Conservation (phyloP, 371 early-diverging fungal species). For the Mucor plumbeus region DNA sequence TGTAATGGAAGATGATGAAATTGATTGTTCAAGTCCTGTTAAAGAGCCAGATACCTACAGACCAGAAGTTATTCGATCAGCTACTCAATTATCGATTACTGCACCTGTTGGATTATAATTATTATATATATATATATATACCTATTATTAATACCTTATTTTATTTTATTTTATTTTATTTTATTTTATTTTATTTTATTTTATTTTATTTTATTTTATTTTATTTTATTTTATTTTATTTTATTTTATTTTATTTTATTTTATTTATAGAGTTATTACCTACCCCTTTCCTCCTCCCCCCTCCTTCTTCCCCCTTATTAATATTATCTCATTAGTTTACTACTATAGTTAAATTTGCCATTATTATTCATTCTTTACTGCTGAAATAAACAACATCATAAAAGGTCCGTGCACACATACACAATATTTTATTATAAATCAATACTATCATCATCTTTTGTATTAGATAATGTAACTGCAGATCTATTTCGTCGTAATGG, state of each 20-base stretch:
- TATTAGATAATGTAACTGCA: constrained; percentile 20
- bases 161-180: not conserved
- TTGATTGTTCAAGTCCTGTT: constrained; percentile 36
- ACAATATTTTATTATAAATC: constrained; percentile 18
- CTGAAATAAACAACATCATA: not conserved
- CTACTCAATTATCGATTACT: constrained; percentile 49
- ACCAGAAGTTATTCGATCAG: constrained; percentile 53
- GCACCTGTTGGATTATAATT: constrained; percentile 36
- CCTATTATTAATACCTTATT: constrained; percentile 8
- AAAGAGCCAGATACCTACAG: constrained; percentile 51
- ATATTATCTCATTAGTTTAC: not conserved
- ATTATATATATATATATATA: not conserved
- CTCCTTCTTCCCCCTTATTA: not conserved
- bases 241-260: not conserved
- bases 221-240: not conserved
- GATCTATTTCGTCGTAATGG: constrained; percentile 34
- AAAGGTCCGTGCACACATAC: not conserved
- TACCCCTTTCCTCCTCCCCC: no score
- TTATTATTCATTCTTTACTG: not conserved
- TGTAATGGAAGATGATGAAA: constrained; percentile 41
- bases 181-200: not conserved
- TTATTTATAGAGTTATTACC: not conserved
- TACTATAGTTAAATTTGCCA: not conserved
- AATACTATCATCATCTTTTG: constrained; percentile 18
- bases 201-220: not conserved